Conservation (phyloP, 345 rosid genomes). For the Gossypium arboreum region DNA sequence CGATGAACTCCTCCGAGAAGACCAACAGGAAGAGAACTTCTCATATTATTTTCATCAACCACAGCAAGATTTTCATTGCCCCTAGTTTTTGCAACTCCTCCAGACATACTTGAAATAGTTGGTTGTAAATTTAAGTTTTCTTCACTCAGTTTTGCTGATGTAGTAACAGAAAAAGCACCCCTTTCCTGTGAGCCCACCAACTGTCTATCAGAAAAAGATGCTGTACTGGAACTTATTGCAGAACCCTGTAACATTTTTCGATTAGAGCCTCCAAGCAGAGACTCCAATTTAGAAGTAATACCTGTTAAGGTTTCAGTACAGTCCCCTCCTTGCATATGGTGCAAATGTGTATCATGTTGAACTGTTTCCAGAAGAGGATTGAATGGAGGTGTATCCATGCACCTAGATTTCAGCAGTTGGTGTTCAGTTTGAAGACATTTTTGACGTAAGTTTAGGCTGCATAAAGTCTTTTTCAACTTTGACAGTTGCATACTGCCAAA, state of each 20-base stretch:
- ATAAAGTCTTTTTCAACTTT: neutral
- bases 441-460: neutral
- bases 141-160: conserved; percentile 42
- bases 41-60: conserved; percentile 48
- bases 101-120: conserved; percentile 32
- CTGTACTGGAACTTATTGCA: conserved; percentile 65
- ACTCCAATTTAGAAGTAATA: conserved; percentile 73
- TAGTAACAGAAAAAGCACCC: conserved; percentile 42
- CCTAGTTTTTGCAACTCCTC: conserved; percentile 26
- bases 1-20: conserved; percentile 24
- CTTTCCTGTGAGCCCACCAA: conserved; percentile 84
- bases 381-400: conserved; percentile 26
- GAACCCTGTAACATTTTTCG: conserved; percentile 57
- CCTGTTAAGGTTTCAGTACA: conserved; percentile 60
- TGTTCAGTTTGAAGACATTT: conserved; percentile 17
- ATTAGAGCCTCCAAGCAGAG: conserved; percentile 67
- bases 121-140: conserved; percentile 42
- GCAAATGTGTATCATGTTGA: conserved; percentile 25
- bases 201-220: conserved; percentile 87
- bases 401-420: conserved; percentile 35
- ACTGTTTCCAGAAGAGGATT: conserved; percentile 27
- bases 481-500: neutral
- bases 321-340: conserved; percentile 31
- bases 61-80: conserved; percentile 33
- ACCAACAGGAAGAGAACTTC: conserved; percentile 25